Base-by-base conservation (phyloP, 1,284 basidiomycete species). In the Rhodotorula sp. region DNA sequence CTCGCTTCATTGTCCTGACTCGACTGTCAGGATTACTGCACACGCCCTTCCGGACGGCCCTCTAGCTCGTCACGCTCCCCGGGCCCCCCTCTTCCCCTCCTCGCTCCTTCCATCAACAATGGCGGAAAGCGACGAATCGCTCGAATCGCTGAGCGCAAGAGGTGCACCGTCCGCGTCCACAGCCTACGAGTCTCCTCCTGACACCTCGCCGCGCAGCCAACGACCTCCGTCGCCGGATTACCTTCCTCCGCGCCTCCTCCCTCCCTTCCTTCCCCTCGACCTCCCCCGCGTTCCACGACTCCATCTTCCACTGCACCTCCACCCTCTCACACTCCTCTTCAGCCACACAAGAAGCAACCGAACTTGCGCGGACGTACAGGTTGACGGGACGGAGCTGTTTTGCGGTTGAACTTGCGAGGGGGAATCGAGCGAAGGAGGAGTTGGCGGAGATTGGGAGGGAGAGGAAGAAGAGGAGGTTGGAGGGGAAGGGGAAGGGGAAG, bases 371-470 rank as follows among this genome's bases (percentile, higher is more conserved):
- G 5, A 24, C 28, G 28, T 58, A 47, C 44, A 44, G 57, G 20
- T 5, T 47, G 10, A 22, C 28, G 18, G 57, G 57, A 4, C 44
- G 57, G 26, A 47, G 44, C 7, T 47, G 57, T n/a, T 58, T 58
- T 22, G 40, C 57, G 9, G 57, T 58, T n/a, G 57, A 58, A 26
- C 57, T 58, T 8, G 57, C 57, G 26, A 22, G 64, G 20, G 40
- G 58, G 26, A 26, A 47, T 24, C 16, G 55, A 28, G 64, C 56
- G 51, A 30, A 59, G 51, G 50, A 59, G 64, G 52, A 59, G 52
- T 16, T 57, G 24, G 20, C 54, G 20, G 52, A 48, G 24, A 47
- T 62, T 9, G 53, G 55, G 44, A 20, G 28, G n/a, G 56, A 46
- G 56, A 10, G 65, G 30, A 31, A 52, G 59, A 20, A 28, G 44